phyloP scores from a whole-genome alignment of 2,329 filamentous ascomycete genomes.

The Aspergillus arachidicola region DNA sequence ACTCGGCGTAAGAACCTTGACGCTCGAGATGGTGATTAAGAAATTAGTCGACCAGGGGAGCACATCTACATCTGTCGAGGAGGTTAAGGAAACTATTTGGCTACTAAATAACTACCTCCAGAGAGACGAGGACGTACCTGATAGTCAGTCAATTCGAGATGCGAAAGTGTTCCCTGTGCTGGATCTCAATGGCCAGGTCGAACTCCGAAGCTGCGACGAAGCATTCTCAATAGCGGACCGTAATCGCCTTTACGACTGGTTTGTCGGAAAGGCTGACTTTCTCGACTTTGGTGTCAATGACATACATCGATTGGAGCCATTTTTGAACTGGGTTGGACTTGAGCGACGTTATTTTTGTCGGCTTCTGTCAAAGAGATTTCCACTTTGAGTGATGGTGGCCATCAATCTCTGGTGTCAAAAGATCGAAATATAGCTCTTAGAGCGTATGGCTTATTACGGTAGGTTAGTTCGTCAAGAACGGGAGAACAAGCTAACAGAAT shows the following conservation, averaged over 20 bases:
- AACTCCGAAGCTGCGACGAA: conserved; percentile 4
- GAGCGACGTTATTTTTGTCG: conserved; percentile 12
- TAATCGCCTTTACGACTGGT: conserved; percentile 10
- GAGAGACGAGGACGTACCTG: not conserved
- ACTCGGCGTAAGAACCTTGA: conserved; percentile 11
- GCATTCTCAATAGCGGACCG: conserved; percentile 15
- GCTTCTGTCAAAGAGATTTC: conserved; percentile 16
- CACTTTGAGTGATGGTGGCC: not conserved
- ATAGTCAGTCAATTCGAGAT: not conserved
- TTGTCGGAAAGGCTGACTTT: conserved; percentile 7
- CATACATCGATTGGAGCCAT: conserved; percentile 9
- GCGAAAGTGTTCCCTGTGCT: conserved; percentile 11
- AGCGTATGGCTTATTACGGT: conserved; percentile 16
- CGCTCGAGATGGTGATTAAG: conserved; percentile 14
- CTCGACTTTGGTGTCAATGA: conserved; percentile 13
- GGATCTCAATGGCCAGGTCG: conserved; percentile 6
- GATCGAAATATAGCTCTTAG: conserved; percentile 9
- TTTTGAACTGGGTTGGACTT: conserved; percentile 10
- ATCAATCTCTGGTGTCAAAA: conserved; percentile 1
- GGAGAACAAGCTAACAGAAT: not conserved
- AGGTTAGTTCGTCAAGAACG: not conserved
- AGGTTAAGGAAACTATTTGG: conserved; percentile 14
- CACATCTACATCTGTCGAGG: not conserved
- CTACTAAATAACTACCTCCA: conserved; percentile 13
- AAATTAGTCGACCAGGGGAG: conserved; percentile 12